Conservation (phyloP, 257 asterid species). For the Cynanchum wilfordii region DNA sequence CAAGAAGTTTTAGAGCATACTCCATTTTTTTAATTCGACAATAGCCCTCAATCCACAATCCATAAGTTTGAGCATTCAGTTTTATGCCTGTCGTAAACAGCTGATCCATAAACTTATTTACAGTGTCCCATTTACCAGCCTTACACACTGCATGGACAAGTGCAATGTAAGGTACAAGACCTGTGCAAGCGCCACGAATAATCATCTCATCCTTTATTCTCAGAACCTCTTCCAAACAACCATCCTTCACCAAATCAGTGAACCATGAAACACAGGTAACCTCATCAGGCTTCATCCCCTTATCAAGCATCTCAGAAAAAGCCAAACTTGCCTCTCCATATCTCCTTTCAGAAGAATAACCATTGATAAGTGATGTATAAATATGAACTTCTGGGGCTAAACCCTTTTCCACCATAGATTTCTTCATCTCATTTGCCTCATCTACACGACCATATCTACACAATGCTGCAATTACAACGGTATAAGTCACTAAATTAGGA, state of each 20-base stretch:
- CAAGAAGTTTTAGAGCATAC: conserved; percentile 13
- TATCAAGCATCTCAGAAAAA: conserved; percentile 21
- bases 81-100: conserved; percentile 12
- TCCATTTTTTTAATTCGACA: conserved; percentile 4
- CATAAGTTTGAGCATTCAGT: conserved; percentile 12
- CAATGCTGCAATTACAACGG: conserved; percentile 17
- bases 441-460: conserved; percentile 14
- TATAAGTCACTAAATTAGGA: conserved; percentile 14
- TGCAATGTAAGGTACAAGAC: conserved; percentile 2
- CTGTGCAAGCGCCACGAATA: conserved; percentile 1
- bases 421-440: conserved; percentile 23
- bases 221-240: conserved; percentile 10
- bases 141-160: conserved; percentile 14
- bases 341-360: conserved; percentile 17
- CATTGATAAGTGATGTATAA: conserved; percentile 17
- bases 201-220: conserved; percentile 10
- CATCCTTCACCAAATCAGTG: conserved; percentile 12
- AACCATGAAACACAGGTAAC: conserved; percentile 12
- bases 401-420: conserved; percentile 12
- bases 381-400: conserved; percentile 14
- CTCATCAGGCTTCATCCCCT: conserved; percentile 18
- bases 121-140: conserved; percentile 21
- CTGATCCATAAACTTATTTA: conserved; percentile 12
- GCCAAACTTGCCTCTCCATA: conserved; percentile 17
- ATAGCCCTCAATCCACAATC: conserved; percentile 20